Evolutionary conservation across 345 rosid species (phyloP), one percentile per base, ranked within the genome.

Genomic region (Gossypium mustelinum): DNA sequence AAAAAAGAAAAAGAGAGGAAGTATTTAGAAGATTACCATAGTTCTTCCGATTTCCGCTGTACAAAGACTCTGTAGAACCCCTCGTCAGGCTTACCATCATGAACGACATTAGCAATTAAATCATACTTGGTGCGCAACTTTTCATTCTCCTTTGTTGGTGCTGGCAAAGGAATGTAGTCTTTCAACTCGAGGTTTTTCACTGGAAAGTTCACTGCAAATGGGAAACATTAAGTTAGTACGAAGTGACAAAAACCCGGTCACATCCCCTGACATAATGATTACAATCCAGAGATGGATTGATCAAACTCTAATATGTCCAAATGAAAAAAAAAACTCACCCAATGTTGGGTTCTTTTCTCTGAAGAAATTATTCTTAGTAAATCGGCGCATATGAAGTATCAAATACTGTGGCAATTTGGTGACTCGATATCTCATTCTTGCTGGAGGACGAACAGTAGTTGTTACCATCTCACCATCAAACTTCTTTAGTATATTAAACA

Each of bases 311-410:
- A 39, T 7, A 48, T 13, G 24, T 76, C 59, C 73, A 65, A 76
- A 5, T 34, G 41, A 5, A 34, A 34, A 16, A 70, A 43, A 11
- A 25, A 68, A 75, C 86, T 85, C 66, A 92, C 99, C 99, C 70
- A 95, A 72, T 10, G 99, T 95, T 43, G 98, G 97, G 77, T 95
- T 95, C 87, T 95, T 93, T 83, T 93, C 99, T 70, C 88, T 90
- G 78, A 95, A 95, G 75, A 95, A 95, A 80, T 93, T 89, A 75
- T 91, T 95, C 87, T 88, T 91, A 18, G 92, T 93, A 80, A 94
- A 94, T 25, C 99, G 93, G 52, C 89, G 87, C 99, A 95, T 93
- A 79, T 93, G 98, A 81, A 95, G 89, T 12, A 95, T 87, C 73
- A 95, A 68, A 82, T 95, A 95, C 25, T 79, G 86, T 60, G 99